Evolutionary conservation across 495 filamentous ascomycete species (phyloP), one percentile per base, ranked within the genome.

Genomic region (Articulospora tetracladia): DNA sequence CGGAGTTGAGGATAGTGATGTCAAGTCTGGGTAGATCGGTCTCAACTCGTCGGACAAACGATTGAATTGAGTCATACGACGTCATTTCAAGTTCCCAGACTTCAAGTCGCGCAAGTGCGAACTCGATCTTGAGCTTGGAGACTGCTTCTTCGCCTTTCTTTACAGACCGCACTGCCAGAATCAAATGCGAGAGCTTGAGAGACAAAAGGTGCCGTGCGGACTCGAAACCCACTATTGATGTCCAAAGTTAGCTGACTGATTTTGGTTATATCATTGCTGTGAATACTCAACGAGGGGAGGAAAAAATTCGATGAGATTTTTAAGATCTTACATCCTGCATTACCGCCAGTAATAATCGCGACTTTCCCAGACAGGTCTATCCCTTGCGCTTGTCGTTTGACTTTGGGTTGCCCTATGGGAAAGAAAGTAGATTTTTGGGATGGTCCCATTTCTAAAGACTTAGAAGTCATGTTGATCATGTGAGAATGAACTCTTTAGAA

Each of bases 1-100:
- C 82, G 11, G 79, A 79, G 62, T 85, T 85, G 50, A 83, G 74
- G 25, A 83, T 73, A 13, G 69, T 75, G 3, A 80, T 73, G 61
- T 85, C 77, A 1, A 85, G 49, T 0, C 77, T 70, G 0, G 20
- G 13, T 27, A 59, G 30, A 8, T 24, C 25, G 4, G 46, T 59
- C 39, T 51, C 55, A 0, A 75, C 68, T 8, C 67, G 72, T 1
- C 66, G 59, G 2, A 66, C 72, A 61, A 86, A 84, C 0, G 69
- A 68, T 22, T 72, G 66, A n/a, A 80, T 63, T 0, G 77, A 80
- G 1, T 63, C 65, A 53, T 81, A 80, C 0, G 69, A 73, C 20
- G 62, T 55, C 48, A 83, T 70, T 53, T 86, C 81, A 0, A 86
- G 64, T 12, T 73, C 53, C 80, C 79, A 83, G 15, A 84, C 81